Evolutionary conservation across 495 filamentous ascomycete genomes (phyloP).

Genomic region (Aspergillus taichungensis): DNA sequence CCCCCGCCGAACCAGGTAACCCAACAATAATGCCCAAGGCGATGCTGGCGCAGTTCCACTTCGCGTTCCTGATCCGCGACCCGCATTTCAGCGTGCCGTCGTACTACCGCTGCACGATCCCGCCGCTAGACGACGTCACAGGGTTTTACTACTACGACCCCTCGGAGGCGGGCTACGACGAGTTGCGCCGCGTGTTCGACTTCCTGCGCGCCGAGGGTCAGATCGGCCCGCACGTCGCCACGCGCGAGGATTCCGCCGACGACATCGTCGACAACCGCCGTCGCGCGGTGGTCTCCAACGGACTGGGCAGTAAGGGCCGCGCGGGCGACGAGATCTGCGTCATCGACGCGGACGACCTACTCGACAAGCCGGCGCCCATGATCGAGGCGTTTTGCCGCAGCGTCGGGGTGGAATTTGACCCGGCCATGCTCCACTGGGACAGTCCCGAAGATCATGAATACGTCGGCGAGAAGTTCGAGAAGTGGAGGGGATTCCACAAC

Average conservation of each 20-base stretch:
- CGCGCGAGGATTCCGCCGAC: conserved; percentile 25
- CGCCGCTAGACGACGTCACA: conserved; percentile 69
- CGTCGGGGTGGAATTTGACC: conserved; percentile 62
- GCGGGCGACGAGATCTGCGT: conserved; percentile 60
- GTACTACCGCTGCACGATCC: conserved; percentile 93
- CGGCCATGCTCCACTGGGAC: conserved; percentile 76
- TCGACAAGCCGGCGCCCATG: conserved; percentile 67
- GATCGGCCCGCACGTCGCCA: conserved; percentile 54
- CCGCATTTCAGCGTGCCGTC: conserved; percentile 78
- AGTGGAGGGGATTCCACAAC: conserved; percentile 95
- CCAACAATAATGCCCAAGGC: conserved; percentile 73
- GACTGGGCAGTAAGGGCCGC: conserved; percentile 4
- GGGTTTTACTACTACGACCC: conserved; percentile 83
- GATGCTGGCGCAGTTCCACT: conserved; percentile 69
- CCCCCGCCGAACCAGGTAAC: conserved; percentile 52
- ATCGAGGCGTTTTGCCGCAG: conserved; percentile 70
- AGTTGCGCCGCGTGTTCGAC: conserved; percentile 78
- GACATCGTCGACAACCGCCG: conserved; percentile 16
- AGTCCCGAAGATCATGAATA: conserved; percentile 54
- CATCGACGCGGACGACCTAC: conserved; percentile 90
- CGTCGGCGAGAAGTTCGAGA: conserved; percentile 70
- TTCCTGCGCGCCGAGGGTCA: conserved; percentile 55
- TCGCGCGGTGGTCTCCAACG: conserved; percentile 18
- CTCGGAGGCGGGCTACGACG: conserved; percentile 79
- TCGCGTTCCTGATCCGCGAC: conserved; percentile 96